Conservation (phyloP, 208 protist species). For the Crithidia sp. region DNA sequence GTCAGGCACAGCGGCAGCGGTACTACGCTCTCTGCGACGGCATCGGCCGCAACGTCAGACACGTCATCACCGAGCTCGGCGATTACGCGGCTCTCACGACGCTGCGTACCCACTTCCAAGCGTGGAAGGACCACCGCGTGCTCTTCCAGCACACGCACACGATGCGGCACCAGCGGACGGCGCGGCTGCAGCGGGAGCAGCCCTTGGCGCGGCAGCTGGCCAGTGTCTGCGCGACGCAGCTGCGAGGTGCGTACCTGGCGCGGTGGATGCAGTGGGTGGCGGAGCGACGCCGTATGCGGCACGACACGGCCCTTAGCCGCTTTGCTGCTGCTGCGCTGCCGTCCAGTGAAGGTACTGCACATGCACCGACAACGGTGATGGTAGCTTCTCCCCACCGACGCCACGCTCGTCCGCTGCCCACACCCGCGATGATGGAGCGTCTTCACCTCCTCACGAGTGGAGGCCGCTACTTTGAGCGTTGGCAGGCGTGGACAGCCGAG, state of each 20-base stretch:
- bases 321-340: constrained; percentile 16
- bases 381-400: not conserved
- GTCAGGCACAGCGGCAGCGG: constrained; percentile 60
- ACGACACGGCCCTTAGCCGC: constrained; percentile 16
- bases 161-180: constrained; percentile 51
- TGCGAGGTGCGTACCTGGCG: constrained; percentile 32
- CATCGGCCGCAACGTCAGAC: constrained; percentile 39
- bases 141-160: constrained; percentile 58
- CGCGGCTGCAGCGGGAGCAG: constrained; percentile 34
- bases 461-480: constrained; percentile 28
- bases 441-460: constrained; percentile 18
- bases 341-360: no score
- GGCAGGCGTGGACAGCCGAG: constrained; percentile 28
- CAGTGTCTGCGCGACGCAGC: not conserved
- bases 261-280: constrained; percentile 33
- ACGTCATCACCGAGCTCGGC: constrained; percentile 50
- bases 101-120: constrained; percentile 42
- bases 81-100: constrained; percentile 37
- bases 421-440: constrained; percentile 42
- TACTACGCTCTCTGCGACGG: constrained; percentile 56
- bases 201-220: constrained; percentile 18
- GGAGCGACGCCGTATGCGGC: not conserved
- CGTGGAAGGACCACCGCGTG: constrained; percentile 53
- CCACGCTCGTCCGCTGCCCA: constrained; percentile 24
- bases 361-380: not conserved